Evolutionary conservation across 345 rosid genomes (phyloP), one percentile per base, ranked within the genome.

Genomic region (Lumnitzera littorea): DNA sequence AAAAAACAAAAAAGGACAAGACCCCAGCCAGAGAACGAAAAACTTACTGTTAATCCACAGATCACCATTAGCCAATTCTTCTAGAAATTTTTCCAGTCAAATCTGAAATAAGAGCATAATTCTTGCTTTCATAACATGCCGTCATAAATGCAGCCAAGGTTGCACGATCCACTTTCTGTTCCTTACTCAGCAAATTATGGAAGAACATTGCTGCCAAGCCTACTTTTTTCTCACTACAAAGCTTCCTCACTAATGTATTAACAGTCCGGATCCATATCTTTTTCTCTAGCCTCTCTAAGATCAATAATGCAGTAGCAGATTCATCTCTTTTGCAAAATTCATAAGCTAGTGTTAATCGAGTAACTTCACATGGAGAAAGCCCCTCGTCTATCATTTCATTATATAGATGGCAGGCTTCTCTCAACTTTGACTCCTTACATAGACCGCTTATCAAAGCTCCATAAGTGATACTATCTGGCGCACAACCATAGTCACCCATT

Each of bases 371-470:
- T 52, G 96, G 91, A 64, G 81, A 60, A 60, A 92, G 57, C 15
- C 94, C 90, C 63, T 72, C 80, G 73, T 81, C 94, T 59, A 84
- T 67, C 98, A 92, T 92, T 1, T 58, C 70, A 68, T 89, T 86
- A 36, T 87, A 89, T 57, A 89, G 72, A 61, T 59, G 74, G 53
- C 80, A 72, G 24, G 96, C 96, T 68, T 84, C 87, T 25, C 72
- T 83, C 64, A 92, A 76, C 84, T 67, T 89, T 60, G 96, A 81
- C 51, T 82, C 82, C 65, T 80, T 85, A 87, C 96, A 89, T 47
- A 89, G 85, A 51, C 96, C 96, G 41, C 96, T 84, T 50, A 92
- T 87, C 50, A 87, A 64, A 60, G 98, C 83, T 57, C 98, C 92
- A 53, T 85, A 89, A 1, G 96, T 80, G 61, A 87, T 64, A 70